These are phyloP conservation scores for Coffea humblotiana DNA, from an alignment of 305 asterid species.

Conservation along the genomic window DNA sequence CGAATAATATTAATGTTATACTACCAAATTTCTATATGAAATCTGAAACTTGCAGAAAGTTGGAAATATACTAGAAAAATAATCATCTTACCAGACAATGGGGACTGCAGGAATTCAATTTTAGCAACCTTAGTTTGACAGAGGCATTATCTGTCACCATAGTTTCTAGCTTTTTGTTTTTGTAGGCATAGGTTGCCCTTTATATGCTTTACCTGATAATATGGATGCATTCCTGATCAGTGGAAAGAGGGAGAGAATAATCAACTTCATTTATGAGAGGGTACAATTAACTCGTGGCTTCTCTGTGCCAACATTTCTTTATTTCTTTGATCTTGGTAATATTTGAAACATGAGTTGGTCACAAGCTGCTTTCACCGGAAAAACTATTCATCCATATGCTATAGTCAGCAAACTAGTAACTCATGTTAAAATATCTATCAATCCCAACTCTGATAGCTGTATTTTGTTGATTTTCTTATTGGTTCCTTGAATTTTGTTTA, in stretches of 20 bases:
- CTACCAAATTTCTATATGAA: background rate
- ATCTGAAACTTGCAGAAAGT: background rate
- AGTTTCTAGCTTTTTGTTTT: background rate
- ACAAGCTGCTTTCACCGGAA: background rate
- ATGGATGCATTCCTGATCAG: background rate
- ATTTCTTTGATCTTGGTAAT: constrained; percentile 1
- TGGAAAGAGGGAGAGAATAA: too few relatives aligned
- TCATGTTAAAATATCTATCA: too few relatives aligned
- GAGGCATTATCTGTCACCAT: background rate
- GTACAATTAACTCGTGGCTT: background rate
- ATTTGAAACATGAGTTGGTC: background rate
- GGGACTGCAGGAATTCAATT: background rate
- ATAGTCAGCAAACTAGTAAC: background rate
- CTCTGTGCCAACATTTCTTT: background rate
- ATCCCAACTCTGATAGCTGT: background rate
- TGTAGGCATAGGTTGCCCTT: background rate
- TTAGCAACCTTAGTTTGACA: background rate
- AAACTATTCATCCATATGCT: background rate
- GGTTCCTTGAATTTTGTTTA: constrained; percentile 10
- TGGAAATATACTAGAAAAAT: background rate
- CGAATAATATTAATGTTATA: background rate
- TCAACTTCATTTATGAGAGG: too few relatives aligned
- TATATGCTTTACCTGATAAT: background rate
- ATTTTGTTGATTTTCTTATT: background rate
- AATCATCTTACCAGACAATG: background rate